Percentiles rank a stretch among this genome's conserved stretches.
These are phyloP conservation scores for Botryotinia calthae DNA, from an alignment of 2,329 filamentous ascomycete species.

Conservation along the genomic window DNA sequence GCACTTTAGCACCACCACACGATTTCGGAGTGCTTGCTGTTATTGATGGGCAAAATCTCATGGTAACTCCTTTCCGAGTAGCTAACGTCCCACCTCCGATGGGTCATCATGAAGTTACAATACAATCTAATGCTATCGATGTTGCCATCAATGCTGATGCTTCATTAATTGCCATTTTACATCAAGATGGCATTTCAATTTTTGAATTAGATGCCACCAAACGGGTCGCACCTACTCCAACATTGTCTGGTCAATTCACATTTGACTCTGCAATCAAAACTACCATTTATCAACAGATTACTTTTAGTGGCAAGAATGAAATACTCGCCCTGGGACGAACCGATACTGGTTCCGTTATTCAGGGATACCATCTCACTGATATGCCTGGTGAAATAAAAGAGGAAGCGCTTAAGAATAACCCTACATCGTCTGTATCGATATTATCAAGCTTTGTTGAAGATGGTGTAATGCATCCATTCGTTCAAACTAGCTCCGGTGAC, in stretches of 20 bases:
- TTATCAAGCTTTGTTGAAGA: slow-evolving; percentile 34
- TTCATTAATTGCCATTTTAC: slow-evolving; percentile 68
- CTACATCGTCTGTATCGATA: slow-evolving; percentile 26
- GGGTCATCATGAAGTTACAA: slow-evolving; percentile 71
- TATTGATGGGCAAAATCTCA: slow-evolving; percentile 76
- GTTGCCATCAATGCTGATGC: slow-evolving; percentile 68
- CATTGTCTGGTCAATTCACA: slow-evolving; percentile 42
- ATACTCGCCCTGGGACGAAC: slow-evolving; percentile 29
- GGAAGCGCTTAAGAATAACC: slow-evolving; percentile 17
- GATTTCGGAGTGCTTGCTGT: slow-evolving; percentile 81
- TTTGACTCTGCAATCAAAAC: slow-evolving; percentile 39
- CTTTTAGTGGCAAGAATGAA: slow-evolving; percentile 31
- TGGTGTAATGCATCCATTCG: slow-evolving; percentile 30
- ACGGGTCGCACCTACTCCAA: slow-evolving; percentile 49
- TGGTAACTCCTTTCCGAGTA: slow-evolving; percentile 79
- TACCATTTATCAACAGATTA: slow-evolving; percentile 33
- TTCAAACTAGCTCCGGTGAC: slow-evolving; percentile 34
- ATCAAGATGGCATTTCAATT: slow-evolving; percentile 62
- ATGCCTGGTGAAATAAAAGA: slow-evolving; percentile 34
- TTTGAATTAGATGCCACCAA: slow-evolving; percentile 66
- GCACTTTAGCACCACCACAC: slow-evolving; percentile 65
- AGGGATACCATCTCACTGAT: slow-evolving; percentile 32
- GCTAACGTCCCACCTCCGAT: slow-evolving; percentile 92
- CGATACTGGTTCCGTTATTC: slow-evolving; percentile 25
- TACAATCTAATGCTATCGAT: slow-evolving; percentile 66